These are phyloP conservation scores for Phialophora verrucosa DNA, from an alignment of 2,329 filamentous ascomycete genomes.

Conservation along the genomic window DNA sequence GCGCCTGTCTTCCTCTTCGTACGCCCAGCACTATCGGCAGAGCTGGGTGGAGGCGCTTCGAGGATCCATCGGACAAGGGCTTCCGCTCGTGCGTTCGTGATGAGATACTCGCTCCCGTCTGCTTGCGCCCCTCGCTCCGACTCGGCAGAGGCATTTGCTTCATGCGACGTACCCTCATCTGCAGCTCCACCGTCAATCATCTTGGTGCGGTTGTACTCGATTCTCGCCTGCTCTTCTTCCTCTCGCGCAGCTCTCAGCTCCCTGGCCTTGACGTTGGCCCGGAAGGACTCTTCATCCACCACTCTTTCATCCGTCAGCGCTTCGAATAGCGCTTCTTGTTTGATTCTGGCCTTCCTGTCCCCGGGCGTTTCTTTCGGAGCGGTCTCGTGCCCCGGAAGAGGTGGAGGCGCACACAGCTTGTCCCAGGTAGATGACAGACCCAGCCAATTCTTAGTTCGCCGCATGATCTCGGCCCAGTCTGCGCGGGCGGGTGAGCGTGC, in stretches of 20 bases:
- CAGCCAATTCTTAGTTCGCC: conserved; percentile 72
- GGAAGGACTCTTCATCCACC: conserved; percentile 69
- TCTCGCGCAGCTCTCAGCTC: conserved; percentile 64
- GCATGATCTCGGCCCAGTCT: conserved; percentile 80
- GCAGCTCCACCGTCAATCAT: conserved; percentile 9
- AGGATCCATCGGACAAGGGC: conserved; percentile 73
- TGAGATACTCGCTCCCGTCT: conserved; percentile 69
- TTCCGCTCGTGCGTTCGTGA: conserved; percentile 71
- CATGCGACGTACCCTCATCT: conserved; percentile 32
- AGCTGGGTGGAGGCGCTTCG: conserved; percentile 56
- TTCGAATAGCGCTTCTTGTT: conserved; percentile 70
- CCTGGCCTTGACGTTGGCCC: conserved; percentile 65
- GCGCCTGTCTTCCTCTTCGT: conserved; percentile 29
- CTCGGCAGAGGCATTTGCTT: conserved; percentile 16
- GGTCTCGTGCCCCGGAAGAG: conserved; percentile 50
- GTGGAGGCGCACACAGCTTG: conserved; percentile 67
- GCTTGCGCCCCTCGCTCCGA: conserved; percentile 36
- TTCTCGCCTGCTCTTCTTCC: conserved; percentile 52
- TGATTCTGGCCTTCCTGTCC: conserved; percentile 64
- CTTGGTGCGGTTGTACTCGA: conserved; percentile 33
- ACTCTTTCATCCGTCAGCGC: conserved; percentile 71
- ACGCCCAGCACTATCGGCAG: conserved; percentile 17
- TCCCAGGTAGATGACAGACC: conserved; percentile 71
- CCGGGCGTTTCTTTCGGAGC: conserved; percentile 54
- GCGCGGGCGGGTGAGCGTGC: conserved; percentile 72